Percentiles rank a stretch among this genome's conserved stretches.
Evolutionary conservation across 371 early-diverging fungal genomes (phyloP).

Genomic region (Blastocladiella emersonii): DNA sequence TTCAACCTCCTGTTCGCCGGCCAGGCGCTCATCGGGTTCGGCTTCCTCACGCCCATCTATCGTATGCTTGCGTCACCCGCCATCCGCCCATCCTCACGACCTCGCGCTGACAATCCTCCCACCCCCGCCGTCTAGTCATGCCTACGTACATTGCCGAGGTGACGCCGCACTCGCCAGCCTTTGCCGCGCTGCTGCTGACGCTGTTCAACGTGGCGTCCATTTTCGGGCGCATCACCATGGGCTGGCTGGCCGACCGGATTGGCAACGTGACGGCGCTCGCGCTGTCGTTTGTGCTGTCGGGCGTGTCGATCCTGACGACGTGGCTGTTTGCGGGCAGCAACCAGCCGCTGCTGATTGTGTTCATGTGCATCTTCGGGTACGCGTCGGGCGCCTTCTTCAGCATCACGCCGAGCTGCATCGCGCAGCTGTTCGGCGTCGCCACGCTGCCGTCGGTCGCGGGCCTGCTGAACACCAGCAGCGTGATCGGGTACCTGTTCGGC

Average conservation of each 20-base stretch:
- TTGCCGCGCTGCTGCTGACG: conserved; percentile 18
- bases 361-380: conserved; percentile 31
- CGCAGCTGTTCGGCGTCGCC: conserved; percentile 32
- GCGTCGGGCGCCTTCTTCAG: conserved; percentile 42
- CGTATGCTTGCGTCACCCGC: conserved; percentile 11
- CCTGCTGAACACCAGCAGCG: conserved; percentile 34
- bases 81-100: conserved; percentile 10
- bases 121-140: conserved; percentile 13
- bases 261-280: conserved; percentile 40
- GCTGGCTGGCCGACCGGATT: conserved; percentile 32
- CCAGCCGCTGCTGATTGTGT: conserved; percentile 23
- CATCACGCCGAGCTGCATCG: conserved; percentile 34
- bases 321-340: conserved; percentile 25
- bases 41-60: no score
- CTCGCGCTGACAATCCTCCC: conserved; percentile 17
- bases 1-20: conserved; percentile 18
- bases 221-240: conserved; percentile 20
- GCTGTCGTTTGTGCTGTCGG: conserved; percentile 28
- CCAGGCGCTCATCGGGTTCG: conserved; percentile 21
- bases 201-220: conserved; percentile 26
- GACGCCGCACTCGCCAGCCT: conserved; percentile 18
- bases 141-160: conserved; percentile 25
- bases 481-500: conserved; percentile 42
- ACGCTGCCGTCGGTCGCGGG: conserved; percentile 38
- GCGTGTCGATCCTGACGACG: conserved; percentile 20